Percentiles rank a stretch among this genome's conserved stretches.
Evolutionary conservation across 495 filamentous ascomycete genomes (phyloP).

Genomic region (Tuber indicum): DNA sequence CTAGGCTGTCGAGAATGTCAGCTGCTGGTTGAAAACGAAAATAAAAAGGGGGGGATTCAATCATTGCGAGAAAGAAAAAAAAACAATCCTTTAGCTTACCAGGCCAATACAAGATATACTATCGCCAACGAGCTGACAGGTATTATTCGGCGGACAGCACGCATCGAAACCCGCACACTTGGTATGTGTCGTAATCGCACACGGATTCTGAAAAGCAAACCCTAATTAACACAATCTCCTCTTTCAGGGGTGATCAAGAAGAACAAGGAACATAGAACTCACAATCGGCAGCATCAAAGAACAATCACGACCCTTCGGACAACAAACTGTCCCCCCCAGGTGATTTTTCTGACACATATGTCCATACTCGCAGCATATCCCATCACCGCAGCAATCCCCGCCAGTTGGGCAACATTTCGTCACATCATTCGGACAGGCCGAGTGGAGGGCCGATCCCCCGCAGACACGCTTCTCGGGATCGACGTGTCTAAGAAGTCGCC

Average conservation of each 20-base stretch:
- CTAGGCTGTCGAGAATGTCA: neutral
- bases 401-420: neutral
- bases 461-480: neutral
- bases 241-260: neutral
- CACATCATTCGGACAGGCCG: neutral
- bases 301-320: neutral
- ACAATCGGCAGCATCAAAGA: neutral
- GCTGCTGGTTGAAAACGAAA: neutral
- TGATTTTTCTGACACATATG: neutral
- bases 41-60: neutral
- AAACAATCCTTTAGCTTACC: neutral
- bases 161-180: slow-evolving; percentile 3
- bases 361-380: neutral
- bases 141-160: neutral
- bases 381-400: neutral
- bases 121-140: neutral
- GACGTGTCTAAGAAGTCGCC: neutral
- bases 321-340: neutral
- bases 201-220: neutral
- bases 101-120: neutral
- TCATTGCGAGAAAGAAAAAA: neutral
- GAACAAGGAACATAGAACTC: neutral
- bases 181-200: neutral
- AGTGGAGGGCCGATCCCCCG: neutral
- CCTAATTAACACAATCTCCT: neutral